Base-by-base conservation (phyloP, 2,329 filamentous ascomycete genomes). In the Botrytis galanthina region DNA sequence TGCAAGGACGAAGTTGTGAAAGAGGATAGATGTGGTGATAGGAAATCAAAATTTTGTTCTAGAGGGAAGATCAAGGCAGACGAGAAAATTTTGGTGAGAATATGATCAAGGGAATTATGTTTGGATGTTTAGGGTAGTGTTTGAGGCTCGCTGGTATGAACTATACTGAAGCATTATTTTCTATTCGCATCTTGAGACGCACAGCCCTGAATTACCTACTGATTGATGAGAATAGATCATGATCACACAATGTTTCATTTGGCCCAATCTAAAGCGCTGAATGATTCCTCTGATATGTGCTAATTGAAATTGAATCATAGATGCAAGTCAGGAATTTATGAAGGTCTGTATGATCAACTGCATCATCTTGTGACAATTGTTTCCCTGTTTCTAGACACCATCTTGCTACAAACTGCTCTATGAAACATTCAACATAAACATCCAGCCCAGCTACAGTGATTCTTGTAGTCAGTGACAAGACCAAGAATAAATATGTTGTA, bases 221-320 rank as follows among this genome's bases (percentile, higher is more conserved):
- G 0, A 3, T 16, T 54, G 0, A 54, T 4, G 3, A 3, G 6
- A 3, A 54, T 29, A 29, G 5, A 1, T n/a, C n/a, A n/a, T n/a
- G n/a, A n/a, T n/a, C n/a, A 29, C 3, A 29, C 14, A 29, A 29
- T 29, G 6, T 7, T 29, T 54, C 1, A 4, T 51, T 12, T 26
- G 1, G 22, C 5, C 7, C 46, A 10, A 12, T 51, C 12, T 51
- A 3, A 10, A 12, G 22, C 3, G 16, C n/a, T 2, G 12, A 0
- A n/a, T 54, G 26, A 54, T 12, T 1, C 2, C 7, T 14, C 2
- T n/a, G 26, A 54, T n/a, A 54, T 54, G 12, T 54, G 14, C 5
- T 16, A 2, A 29, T 12, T 54, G 51, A 8, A 1, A n/a, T 54
- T 29, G 3, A 29, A n/a, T 54, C 12, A n/a, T 0, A 29, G 29